Evolutionary conservation across 768 basidiomycete species (phyloP).

Genomic region (Rickenella mellea): DNA sequence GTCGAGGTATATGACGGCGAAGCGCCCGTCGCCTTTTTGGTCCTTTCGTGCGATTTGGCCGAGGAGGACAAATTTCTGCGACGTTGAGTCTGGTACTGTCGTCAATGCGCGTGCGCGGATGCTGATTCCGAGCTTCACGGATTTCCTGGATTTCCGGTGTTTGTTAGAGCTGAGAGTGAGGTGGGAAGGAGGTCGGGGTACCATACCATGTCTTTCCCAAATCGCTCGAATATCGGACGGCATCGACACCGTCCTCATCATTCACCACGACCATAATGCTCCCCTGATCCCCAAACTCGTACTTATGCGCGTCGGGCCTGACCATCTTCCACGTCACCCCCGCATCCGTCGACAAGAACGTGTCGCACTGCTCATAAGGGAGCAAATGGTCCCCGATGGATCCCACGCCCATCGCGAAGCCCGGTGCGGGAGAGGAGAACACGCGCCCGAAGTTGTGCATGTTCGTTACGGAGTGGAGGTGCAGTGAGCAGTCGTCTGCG

Average conservation of each 20-base stretch:
- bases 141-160: conserved; percentile 41
- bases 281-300: conserved; percentile 90
- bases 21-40: conserved; percentile 43
- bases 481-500: conserved; percentile 62
- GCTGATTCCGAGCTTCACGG: conserved; percentile 58
- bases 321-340: conserved; percentile 84
- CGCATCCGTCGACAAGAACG: conserved; percentile 86
- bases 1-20: conserved; percentile 74
- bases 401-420: conserved; percentile 95
- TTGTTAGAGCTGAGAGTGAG: background rate
- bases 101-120: conserved; percentile 71
- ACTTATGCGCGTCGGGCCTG: conserved; percentile 70
- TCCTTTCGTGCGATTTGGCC: conserved; percentile 65
- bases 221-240: conserved; percentile 71
- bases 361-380: conserved; percentile 81
- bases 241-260: conserved; percentile 70
- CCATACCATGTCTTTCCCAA: conserved; percentile 76
- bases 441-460: conserved; percentile 92
- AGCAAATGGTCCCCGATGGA: conserved; percentile 61
- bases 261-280: conserved; percentile 73
- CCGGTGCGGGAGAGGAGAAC: conserved; percentile 92
- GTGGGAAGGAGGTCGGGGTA: background rate
- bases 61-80: conserved; percentile 89
- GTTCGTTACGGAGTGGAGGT: conserved; percentile 86
- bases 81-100: conserved; percentile 90